Evolutionary conservation across 805 yeast species (phyloP), one percentile per base, ranked within the genome.

Genomic region (Nakazawaea populi): DNA sequence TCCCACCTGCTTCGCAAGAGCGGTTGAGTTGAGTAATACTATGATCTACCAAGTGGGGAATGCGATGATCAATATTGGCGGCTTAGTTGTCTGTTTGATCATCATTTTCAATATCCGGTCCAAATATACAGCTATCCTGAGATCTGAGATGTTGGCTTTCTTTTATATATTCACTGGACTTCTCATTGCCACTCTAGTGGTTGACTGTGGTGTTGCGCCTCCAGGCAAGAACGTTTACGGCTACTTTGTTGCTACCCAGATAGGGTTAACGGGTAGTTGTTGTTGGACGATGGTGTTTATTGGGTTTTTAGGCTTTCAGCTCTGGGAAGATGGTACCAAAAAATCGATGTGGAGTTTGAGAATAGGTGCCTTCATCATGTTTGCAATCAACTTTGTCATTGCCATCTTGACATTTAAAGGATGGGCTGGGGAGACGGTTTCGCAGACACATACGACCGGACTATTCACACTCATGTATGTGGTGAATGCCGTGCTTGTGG

Each of bases 71-170:
- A 89, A 91, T 62, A 82, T 92, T 48, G 89, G 86, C 1, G 81
- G 89, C 0, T 68, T 94, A 35, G 68, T 77, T 6, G 76, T 89
- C 41, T 55, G 86, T 37, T 71, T 84, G 46, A 76, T 89, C 58
- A 87, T 91, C 50, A 73, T 90, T 10, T 87, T 83, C 71, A 84
- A 86, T 58, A 82, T 91, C 42, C 75, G 91, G 63, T 73, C 84
- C 53, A 89, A 92, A 71, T 91, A 88, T 64, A 94, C 99, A 0
- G 97, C 98, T 10, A 91, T 94, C 52, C 98, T 97, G 4, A 76
- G 98, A 54, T 74, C 82, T 10, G 99, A 94, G 63, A 86, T 90
- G 83, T 67, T 89, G 49, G 80, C 78, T 57, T 85, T 87, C 61
- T 85, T 83, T 66, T 82, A 85, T 66, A 60, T 80, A 41, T 74